Evolutionary conservation across 306 rosid genomes (phyloP).

Genomic region (Lathyrus tuberosus): DNA sequence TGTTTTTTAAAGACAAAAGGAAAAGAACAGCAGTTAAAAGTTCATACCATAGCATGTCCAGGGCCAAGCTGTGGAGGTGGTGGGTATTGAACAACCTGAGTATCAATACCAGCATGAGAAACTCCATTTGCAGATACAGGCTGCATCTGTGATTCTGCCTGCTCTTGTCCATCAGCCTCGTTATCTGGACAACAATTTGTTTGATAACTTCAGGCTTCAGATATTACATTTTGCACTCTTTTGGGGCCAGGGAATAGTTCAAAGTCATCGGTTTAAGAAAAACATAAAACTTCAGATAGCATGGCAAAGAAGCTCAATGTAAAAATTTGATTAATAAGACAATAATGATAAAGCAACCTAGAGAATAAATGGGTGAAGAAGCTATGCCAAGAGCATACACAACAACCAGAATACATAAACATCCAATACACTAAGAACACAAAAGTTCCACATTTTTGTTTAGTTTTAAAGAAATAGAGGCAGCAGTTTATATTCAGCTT

Average conservation of each 20-base stretch:
- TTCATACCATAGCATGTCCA: constrained; percentile 76
- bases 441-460: constrained; percentile 23
- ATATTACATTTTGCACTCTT: constrained; percentile 19
- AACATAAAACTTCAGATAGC: constrained; percentile 22
- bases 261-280: constrained; percentile 1
- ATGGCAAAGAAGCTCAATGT: constrained; percentile 23
- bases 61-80: constrained; percentile 75
- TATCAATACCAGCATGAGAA: constrained; percentile 53
- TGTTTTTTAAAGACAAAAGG: constrained; percentile 12
- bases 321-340: not conserved
- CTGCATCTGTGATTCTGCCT: constrained; percentile 59
- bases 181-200: constrained; percentile 61
- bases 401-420: constrained; percentile 27
- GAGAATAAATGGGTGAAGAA: not conserved
- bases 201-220: constrained; percentile 38
- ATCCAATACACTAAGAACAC: constrained; percentile 5
- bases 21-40: constrained; percentile 7
- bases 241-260: constrained; percentile 1
- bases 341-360: constrained; percentile 19
- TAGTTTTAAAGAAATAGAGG: constrained; percentile 1
- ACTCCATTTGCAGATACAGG: constrained; percentile 62
- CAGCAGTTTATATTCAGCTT: not conserved
- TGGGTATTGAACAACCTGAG: constrained; percentile 64
- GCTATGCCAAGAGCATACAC: not conserved
- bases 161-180: constrained; percentile 67